Percentiles rank a stretch among this genome's conserved stretches.
These are phyloP conservation scores for Curvularia eragrostidis DNA, from an alignment of 2,329 filamentous ascomycete species.

Conservation along the genomic window DNA sequence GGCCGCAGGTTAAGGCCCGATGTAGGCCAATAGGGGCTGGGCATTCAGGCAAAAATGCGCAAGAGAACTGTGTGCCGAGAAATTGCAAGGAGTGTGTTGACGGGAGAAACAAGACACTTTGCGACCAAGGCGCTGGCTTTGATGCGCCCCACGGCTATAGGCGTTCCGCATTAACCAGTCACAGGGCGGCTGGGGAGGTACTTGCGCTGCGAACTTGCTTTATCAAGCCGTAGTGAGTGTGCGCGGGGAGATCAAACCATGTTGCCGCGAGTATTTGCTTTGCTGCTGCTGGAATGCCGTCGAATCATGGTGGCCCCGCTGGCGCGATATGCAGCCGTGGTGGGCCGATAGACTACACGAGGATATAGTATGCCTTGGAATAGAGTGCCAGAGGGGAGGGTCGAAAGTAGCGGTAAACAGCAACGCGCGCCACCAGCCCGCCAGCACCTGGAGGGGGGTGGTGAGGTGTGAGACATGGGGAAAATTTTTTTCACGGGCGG, in stretches of 20 bases:
- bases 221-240: constrained; percentile 33
- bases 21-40: constrained; percentile 38
- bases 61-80: constrained; percentile 47
- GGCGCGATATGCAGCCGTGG: constrained; percentile 40
- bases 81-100: constrained; percentile 41
- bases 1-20: constrained; percentile 30
- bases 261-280: constrained; percentile 36
- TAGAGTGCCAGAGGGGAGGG: constrained; percentile 19
- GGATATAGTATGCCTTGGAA: constrained; percentile 27
- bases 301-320: constrained; percentile 40
- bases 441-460: constrained; percentile 24
- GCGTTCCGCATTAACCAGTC: constrained; percentile 43
- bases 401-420: constrained; percentile 49
- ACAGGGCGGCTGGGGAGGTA: constrained; percentile 21
- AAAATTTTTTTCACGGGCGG: constrained; percentile 42
- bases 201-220: constrained; percentile 39
- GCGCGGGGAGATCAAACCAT: constrained; percentile 43
- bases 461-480: constrained; percentile 41
- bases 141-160: constrained; percentile 46
- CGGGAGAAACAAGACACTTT: constrained; percentile 37
- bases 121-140: constrained; percentile 35
- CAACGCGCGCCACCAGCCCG: constrained; percentile 31
- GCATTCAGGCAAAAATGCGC: constrained; percentile 40
- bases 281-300: constrained; percentile 39
- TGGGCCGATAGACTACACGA: constrained; percentile 33